phyloP scores from a whole-genome alignment of 225 moss, liverwort and hornwort species.

The Polytrichum formosum region DNA sequence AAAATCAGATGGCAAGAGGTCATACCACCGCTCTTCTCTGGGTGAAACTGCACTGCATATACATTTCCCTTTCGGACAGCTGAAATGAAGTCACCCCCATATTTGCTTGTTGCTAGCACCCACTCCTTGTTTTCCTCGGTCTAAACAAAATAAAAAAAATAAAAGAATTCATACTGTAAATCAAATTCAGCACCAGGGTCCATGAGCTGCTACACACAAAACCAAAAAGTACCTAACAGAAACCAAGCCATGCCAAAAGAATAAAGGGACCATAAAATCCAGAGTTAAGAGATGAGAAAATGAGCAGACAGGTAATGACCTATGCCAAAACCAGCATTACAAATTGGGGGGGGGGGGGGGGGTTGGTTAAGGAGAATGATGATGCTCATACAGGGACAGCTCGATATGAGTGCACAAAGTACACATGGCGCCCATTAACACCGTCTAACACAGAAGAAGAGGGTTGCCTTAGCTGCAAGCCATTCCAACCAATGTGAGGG shows the following conservation, averaged over 20 bases:
- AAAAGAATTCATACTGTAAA: too few species aligned
- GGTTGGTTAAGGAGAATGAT: conserved; percentile 7
- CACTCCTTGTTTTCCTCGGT: conserved; percentile 80
- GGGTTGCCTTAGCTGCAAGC: conserved; percentile 57
- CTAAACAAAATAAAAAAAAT: conserved; percentile 20
- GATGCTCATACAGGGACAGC: conserved; percentile 72
- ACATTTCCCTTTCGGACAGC: conserved; percentile 86
- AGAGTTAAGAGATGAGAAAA: too few species aligned
- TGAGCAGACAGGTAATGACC: background rate
- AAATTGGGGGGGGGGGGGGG: background rate
- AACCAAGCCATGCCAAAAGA: too few species aligned
- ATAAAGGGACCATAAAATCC: too few species aligned
- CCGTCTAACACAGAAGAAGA: conserved; percentile 73
- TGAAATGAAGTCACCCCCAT: conserved; percentile 89
- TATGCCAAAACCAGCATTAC: conserved; percentile 4
- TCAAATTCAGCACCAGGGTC: too few species aligned
- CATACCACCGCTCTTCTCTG: conserved; percentile 96
- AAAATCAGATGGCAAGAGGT: conserved; percentile 2
- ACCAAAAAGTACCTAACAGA: too few species aligned
- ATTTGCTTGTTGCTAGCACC: conserved; percentile 86
- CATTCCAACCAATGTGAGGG: conserved; percentile 99
- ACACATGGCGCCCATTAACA: conserved; percentile 88
- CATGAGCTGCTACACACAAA: too few species aligned
- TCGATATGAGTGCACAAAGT: conserved; percentile 99
- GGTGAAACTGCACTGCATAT: conserved; percentile 93